A percentile compares a stretch with the other conserved stretches of the same genome.
Conservation (phyloP, 805 yeast genomes). For the Zygosaccharomyces bisporus region DNA sequence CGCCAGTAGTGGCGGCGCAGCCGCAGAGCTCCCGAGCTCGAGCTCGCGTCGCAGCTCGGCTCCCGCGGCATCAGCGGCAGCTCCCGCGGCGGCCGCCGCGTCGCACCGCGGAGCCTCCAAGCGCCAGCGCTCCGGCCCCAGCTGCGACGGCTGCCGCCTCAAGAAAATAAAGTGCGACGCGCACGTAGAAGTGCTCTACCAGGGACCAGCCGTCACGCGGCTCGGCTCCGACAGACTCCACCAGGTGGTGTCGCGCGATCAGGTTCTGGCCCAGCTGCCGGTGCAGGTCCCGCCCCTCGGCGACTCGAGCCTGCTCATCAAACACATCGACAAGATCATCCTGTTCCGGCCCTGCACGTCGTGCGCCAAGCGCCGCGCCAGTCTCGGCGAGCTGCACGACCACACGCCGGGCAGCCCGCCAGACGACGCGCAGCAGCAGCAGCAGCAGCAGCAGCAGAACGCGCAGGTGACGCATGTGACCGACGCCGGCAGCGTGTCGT, state of each 20-base stretch:
- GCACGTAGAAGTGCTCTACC: constrained; percentile 43
- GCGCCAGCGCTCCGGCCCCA: constrained; percentile 69
- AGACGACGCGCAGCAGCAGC: background rate
- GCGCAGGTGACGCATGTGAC: constrained; percentile 26
- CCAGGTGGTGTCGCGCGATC: constrained; percentile 19
- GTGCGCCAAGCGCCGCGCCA: constrained; percentile 37
- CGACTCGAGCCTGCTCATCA: constrained; percentile 15
- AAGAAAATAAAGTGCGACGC: constrained; percentile 76
- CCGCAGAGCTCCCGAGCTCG: background rate
- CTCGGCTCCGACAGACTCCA: constrained; percentile 23
- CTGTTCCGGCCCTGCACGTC: constrained; percentile 54
- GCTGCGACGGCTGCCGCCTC: constrained; percentile 66
- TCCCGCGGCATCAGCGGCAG: constrained; percentile 3
- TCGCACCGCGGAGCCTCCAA: constrained; percentile 12
- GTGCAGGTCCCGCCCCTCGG: background rate
- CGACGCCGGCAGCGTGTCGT: constrained; percentile 21
- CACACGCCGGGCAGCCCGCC: background rate
- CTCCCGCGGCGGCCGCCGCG: background rate
- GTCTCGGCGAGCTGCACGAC: constrained; percentile 5
- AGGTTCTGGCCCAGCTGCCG: constrained; percentile 10
- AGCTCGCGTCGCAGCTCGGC: background rate
- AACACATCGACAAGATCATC: constrained; percentile 37
- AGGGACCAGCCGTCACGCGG: constrained; percentile 24
- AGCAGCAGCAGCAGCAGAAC: no score
- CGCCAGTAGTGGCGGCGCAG: background rate